Evolutionary conservation across 305 asterid species (phyloP), one percentile per base, ranked within the genome.

Genomic region (Rubia tinctorum): DNA sequence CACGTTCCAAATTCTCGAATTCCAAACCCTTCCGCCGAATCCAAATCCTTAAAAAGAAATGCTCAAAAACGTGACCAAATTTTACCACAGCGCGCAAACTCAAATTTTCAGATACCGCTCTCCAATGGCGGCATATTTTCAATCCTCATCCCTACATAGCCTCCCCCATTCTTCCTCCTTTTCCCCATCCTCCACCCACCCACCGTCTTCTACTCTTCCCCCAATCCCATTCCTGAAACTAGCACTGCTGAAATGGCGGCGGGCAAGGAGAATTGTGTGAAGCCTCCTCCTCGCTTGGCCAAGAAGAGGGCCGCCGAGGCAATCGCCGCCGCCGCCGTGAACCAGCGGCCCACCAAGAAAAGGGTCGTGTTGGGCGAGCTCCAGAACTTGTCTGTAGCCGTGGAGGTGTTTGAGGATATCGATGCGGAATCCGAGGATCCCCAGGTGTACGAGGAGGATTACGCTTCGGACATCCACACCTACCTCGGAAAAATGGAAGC

Each of bases 401-500:
- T 53, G 23, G 74, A 80, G 76, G 58, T 69, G 64, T 76, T 60
- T 25, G 77, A 80, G 15, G 88, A 71, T 9, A 73, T 72, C 25
- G 78, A 69, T 66, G 85, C 61, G 56, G 69, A 83, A 30, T 66
- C 71, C 40, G 86, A 84, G 49, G 90, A 88, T 43, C 92, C 89
- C 0, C 97, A 87, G 84, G 82, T 91, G 89, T 89, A 94, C 66
- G 77, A 42, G 64, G 80, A 53, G 59, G 18, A 85, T 53, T 87
- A 89, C 75, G 94, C 78, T 79, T 83, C 91, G 62, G 92, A 89
- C 71, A 88, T 91, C 69, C 87, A 88, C 49, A 84, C 84, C 20
- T 91, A 91, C 81, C 89, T 92, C 76, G 94, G 77, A 14, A 60
- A 71, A 13, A 83, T 88, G 90, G 96, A 92, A 96, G 75, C 82